Evolutionary conservation across 805 yeast genomes (phyloP), one percentile per base, ranked within the genome.

Genomic region (Blastobotrys americana): DNA sequence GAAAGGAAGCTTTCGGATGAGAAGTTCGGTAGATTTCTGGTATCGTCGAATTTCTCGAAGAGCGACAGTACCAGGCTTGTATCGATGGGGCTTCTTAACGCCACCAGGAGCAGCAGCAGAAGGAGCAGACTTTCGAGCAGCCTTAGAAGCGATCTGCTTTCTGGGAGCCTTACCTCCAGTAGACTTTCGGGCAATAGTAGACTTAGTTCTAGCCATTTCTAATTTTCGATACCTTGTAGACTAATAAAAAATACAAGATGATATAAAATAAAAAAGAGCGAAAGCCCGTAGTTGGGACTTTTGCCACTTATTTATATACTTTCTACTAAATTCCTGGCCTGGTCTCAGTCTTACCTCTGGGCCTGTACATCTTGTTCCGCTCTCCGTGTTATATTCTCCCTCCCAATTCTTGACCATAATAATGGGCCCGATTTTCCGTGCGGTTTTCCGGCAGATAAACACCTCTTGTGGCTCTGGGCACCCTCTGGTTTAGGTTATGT

Each of bases 101-200:
- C 89, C 90, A 64, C 90, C 90, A 45, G 66, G 72, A 47, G 83
- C 73, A 69, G 86, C 82, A 45, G 64, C 70, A 47, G 83, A 71
- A 69, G 89, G 87, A 48, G 88, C 89, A 39, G 89, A 81, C 71
- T 84, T 84, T 74, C 93, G 78, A 58, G 93, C 90, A 55, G 89
- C 90, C 77, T 84, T 84, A 52, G 93, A 83, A 55, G 93, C 90
- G 61, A 84, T 77, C 68, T 82, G 89, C 74, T 84, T 84, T 77
- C 94, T 82, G 74, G 94, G 94, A 48, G 90, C 90, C 71, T 84
- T 84, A 71, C 94, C 94, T 73, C 90, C 88, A 57, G 93, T 82
- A 57, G 89, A 82, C 72, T 83, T 83, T 77, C 89, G 81, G 60
- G 90, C 87, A 46, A 57, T 51, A 44, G 57, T 81, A 73, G 83